Evolutionary conservation across 208 protist genomes (phyloP).

Genomic region (Leishmania tropica): DNA sequence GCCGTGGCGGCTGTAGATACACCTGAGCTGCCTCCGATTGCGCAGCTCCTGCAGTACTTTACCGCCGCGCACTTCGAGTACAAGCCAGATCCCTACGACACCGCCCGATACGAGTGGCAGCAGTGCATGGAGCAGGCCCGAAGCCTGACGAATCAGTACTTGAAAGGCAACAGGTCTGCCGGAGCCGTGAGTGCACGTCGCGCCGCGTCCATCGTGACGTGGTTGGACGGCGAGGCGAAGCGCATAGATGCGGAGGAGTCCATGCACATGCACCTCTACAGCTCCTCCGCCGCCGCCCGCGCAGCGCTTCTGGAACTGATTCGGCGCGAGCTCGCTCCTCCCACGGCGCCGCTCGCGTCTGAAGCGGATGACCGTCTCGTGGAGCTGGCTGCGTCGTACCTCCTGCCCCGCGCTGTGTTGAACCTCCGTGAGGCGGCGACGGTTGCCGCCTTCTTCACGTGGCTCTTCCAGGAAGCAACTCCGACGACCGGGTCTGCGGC

Average conservation of each 20-base stretch:
- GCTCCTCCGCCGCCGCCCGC: conserved; percentile 8
- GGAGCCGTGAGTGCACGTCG: background rate
- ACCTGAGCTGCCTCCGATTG: conserved; percentile 21
- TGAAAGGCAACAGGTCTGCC: background rate
- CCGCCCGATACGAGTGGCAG: conserved; percentile 36
- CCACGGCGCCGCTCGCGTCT: background rate
- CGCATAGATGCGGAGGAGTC: conserved; percentile 45
- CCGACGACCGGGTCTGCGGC: background rate
- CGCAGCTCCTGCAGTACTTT: conserved; percentile 50
- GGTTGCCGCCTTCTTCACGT: conserved; percentile 61
- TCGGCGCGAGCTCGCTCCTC: conserved; percentile 8
- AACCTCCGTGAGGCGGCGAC: conserved; percentile 67
- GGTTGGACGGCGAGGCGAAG: conserved; percentile 41
- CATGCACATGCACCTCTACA: conserved; percentile 39
- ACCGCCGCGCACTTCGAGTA: conserved; percentile 60
- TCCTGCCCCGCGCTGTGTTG: conserved; percentile 75
- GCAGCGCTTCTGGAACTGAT: conserved; percentile 9
- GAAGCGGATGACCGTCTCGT: conserved; percentile 27
- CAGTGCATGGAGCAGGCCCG: conserved; percentile 24
- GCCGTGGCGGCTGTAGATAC: background rate
- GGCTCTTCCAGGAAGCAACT: conserved; percentile 33
- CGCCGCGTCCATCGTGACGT: conserved; percentile 13
- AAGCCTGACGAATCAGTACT: background rate
- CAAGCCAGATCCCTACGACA: conserved; percentile 48
- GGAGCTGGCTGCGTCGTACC: conserved; percentile 49